Base-by-base conservation (phyloP, 1,284 basidiomycete genomes). In the Boletellus deceptivus region DNA sequence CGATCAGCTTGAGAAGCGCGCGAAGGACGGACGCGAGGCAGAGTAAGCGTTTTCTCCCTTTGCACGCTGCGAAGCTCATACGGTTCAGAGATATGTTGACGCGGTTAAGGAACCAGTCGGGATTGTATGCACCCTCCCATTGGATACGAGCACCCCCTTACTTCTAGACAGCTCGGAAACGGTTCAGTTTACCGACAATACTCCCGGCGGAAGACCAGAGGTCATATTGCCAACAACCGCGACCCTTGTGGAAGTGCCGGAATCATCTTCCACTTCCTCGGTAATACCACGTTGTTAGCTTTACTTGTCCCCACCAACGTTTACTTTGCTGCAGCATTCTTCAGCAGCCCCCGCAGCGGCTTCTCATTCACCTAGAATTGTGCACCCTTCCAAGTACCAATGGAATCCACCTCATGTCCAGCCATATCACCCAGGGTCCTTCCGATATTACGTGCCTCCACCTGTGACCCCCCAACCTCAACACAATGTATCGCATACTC, bases 1-100 rank as follows among this genome's bases (percentile, higher is more conserved):
- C 22, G 47, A 48, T 24, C 55, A 65, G 37, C 65, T 65, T 11
- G 52, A 69, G 50, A 53, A 56, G 54, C 65, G 65, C 47, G 55
- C 53, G 13, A 46, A 54, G 35, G 62, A 66, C 0, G 65, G 65
- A 2, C 64, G 63, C 16, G 56, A 71, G 44, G 74, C 74, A 22
- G 63, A 71, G 75, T 76, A 56, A 50, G 72, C 57, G 16, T 6
- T 50, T 7, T 31, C 16, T 20, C 20, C 37, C 22, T 7, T 10
- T 6, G 1, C 33, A 20, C 14, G 37, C 35, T 36, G 40, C 54
- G 22, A 34, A 20, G 40, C 53, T 49, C 22, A 41, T 9, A 48
- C 33, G 43, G 34, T 11, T 34, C 34, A 65, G 64, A 47, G 48
- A 53, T 13, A 48, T 54, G 50, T 43, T 69, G 46, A 17, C 43